Percentiles rank a stretch among this genome's conserved stretches.
Evolutionary conservation across 768 basidiomycete species (phyloP).

Genomic region (Roridomyces roridus): DNA sequence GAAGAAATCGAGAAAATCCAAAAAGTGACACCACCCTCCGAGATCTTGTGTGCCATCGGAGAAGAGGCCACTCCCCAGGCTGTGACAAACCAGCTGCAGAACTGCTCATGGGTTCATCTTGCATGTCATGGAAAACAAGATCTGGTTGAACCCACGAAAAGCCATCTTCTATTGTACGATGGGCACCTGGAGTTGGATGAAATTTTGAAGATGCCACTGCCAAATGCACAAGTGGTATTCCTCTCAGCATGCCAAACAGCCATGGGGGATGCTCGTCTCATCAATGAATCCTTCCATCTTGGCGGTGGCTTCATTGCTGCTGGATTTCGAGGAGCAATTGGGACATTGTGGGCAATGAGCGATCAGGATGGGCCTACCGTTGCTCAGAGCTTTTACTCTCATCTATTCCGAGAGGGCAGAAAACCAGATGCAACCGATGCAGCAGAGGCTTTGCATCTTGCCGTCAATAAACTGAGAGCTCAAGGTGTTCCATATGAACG

Average conservation of each 20-base stretch:
- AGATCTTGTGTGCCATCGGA: not conserved
- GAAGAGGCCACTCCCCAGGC: not conserved
- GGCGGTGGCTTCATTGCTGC: no score
- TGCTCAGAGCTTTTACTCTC: not conserved
- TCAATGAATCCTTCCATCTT: not conserved
- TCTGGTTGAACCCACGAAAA: not conserved
- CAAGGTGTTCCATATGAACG: not conserved
- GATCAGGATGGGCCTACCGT: not conserved
- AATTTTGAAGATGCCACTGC: not conserved
- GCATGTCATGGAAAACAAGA: not conserved
- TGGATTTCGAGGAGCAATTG: no score
- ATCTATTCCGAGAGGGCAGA: not conserved
- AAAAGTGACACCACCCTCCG: no score
- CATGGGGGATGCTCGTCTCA: not conserved
- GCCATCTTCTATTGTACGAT: not conserved
- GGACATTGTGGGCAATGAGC: no score
- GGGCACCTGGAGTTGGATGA: not conserved
- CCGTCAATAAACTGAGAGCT: not conserved
- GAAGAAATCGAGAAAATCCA: not conserved
- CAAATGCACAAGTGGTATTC: conserved; percentile 1
- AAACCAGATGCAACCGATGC: not conserved
- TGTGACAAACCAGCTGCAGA: not conserved
- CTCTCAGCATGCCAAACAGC: not conserved
- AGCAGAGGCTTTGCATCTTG: not conserved
- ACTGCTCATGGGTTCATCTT: not conserved